Conservation (phyloP, 179 eudicot genomes). For the Carnegiea gigantea region DNA sequence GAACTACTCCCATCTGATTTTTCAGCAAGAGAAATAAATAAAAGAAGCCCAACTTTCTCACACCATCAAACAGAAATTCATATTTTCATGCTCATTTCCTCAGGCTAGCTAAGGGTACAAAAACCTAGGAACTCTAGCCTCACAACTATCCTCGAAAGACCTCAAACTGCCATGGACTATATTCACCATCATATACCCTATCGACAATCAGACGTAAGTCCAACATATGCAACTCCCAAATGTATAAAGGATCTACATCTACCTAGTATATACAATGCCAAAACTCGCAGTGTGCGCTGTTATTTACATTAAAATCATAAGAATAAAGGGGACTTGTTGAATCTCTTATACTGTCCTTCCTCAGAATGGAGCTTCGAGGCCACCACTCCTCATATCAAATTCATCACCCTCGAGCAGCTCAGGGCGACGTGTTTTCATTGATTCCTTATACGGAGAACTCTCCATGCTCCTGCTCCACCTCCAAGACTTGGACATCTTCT, state of each 20-base stretch:
- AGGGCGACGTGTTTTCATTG: constrained; percentile 19
- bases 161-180: constrained; percentile 2
- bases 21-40: too few relatives aligned
- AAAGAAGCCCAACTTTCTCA: background rate
- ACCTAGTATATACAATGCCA: constrained; percentile 28
- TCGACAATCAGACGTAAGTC: constrained; percentile 18
- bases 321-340: constrained; percentile 10
- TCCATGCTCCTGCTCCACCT: constrained; percentile 64
- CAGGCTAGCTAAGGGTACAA: constrained; percentile 18
- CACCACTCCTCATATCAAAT: constrained; percentile 55
- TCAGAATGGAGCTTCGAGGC: constrained; percentile 49
- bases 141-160: background rate
- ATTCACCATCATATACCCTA: constrained; percentile 15
- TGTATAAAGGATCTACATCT: constrained; percentile 16
- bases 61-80: constrained; percentile 13
- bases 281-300: constrained; percentile 13
- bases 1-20: too few relatives aligned
- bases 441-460: constrained; percentile 55
- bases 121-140: constrained; percentile 13
- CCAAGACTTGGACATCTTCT: constrained; percentile 39
- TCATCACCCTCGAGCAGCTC: constrained; percentile 23
- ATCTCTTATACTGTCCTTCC: constrained; percentile 3
- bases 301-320: constrained; percentile 32
- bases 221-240: constrained; percentile 9
- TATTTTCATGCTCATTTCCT: background rate